These are phyloP conservation scores for Geotrichum carabidarum DNA, from an alignment of 1,139 yeast species.

Conservation along the genomic window DNA sequence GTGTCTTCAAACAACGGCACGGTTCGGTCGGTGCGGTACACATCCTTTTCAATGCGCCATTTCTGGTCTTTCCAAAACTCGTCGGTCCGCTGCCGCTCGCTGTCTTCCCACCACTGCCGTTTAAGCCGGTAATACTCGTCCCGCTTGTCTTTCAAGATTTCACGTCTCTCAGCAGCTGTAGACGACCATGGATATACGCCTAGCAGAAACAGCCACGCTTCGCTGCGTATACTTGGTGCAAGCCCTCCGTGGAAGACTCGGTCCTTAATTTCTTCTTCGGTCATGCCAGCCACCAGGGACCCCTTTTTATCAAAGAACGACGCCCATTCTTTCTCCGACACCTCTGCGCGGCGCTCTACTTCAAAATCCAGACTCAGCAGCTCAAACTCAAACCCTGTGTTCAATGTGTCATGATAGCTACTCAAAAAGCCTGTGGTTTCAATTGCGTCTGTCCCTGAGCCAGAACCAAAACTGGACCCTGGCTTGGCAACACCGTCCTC, in stretches of 20 bases:
- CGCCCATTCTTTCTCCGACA: conserved; percentile 72
- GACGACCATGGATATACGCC: conserved; percentile 90
- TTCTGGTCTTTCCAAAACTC: conserved; percentile 86
- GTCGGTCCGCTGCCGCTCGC: conserved; percentile 52
- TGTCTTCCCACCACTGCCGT: conserved; percentile 61
- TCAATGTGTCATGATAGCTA: conserved; percentile 27
- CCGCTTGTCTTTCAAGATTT: conserved; percentile 51
- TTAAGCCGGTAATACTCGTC: conserved; percentile 64
- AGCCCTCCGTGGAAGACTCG: conserved; percentile 89
- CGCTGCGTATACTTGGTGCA: conserved; percentile 52
- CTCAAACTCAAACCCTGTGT: conserved; percentile 51
- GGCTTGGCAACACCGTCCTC: conserved; percentile 23
- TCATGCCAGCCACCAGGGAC: conserved; percentile 50
- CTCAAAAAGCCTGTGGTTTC: conserved; percentile 52
- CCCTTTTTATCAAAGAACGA: conserved; percentile 78
- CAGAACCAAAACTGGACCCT: too few species aligned
- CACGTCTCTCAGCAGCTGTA: conserved; percentile 59
- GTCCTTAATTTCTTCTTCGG: conserved; percentile 71
- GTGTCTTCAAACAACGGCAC: conserved; percentile 57
- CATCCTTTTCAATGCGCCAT: conserved; percentile 86
- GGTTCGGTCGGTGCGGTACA: conserved; percentile 83
- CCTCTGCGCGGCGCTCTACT: conserved; percentile 62
- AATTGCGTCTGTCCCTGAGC: conserved; percentile 31
- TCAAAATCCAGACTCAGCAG: conserved; percentile 53
- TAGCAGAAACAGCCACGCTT: conserved; percentile 82